These are phyloP conservation scores for Rhinocladiella similis DNA, from an alignment of 2,329 filamentous ascomycete genomes.

Conservation along the genomic window DNA sequence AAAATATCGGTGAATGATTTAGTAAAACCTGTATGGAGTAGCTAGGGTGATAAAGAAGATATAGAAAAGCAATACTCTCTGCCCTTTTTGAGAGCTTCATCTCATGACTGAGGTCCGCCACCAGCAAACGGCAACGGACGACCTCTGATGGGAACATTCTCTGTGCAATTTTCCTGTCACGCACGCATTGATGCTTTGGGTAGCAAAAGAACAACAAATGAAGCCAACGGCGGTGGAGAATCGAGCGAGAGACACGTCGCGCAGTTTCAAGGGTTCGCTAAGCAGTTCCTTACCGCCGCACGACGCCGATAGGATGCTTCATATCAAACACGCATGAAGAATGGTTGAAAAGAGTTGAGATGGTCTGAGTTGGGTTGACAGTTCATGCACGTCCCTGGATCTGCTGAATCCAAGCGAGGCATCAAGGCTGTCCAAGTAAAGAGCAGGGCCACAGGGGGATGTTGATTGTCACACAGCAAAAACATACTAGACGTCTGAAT, in stretches of 20 bases:
- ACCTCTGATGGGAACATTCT: background rate
- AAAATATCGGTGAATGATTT: background rate
- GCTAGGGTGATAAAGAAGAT: background rate
- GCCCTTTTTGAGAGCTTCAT: slow-evolving; percentile 3
- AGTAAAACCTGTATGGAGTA: background rate
- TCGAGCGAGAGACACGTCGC: slow-evolving; percentile 19
- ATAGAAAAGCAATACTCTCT: background rate
- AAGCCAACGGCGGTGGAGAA: slow-evolving; percentile 8
- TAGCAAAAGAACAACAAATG: slow-evolving; percentile 21
- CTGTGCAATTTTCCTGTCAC: background rate
- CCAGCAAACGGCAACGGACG: background rate
- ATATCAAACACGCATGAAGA: background rate
- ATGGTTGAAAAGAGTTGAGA: background rate
- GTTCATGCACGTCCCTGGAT: background rate
- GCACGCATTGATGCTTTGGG: slow-evolving; percentile 15
- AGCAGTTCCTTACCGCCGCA: background rate
- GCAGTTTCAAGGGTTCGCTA: slow-evolving; percentile 20
- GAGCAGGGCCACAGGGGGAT: background rate
- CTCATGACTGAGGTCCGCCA: background rate
- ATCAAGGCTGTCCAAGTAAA: background rate
- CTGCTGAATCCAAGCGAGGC: background rate
- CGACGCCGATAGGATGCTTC: slow-evolving; percentile 17
- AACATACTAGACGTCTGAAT: background rate
- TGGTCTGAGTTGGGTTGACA: too few species aligned
- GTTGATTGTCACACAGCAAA: background rate